Evolutionary conservation across 106 monocot species (phyloP).

Genomic region (Agapanthus africanus): DNA sequence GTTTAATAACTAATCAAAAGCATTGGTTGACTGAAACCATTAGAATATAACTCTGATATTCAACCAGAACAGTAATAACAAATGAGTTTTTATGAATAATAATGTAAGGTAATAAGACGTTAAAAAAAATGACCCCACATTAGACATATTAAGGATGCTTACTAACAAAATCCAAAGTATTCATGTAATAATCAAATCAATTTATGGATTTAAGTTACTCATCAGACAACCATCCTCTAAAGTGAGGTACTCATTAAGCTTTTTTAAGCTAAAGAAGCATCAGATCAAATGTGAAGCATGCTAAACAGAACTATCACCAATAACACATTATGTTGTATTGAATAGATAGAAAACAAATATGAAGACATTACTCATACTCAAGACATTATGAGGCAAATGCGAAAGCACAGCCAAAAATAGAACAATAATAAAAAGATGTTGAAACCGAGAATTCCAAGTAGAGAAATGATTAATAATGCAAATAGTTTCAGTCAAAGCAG

Average conservation of each 20-base stretch:
- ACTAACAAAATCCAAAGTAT: too few relatives aligned
- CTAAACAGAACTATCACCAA: too few relatives aligned
- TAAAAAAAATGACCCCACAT: background rate
- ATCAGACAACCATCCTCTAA: too few relatives aligned
- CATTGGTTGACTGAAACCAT: background rate
- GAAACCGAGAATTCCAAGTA: too few relatives aligned
- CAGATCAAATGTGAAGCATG: too few relatives aligned
- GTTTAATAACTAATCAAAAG: slow-evolving; percentile 3
- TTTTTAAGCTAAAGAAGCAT: too few relatives aligned
- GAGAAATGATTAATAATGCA: background rate
- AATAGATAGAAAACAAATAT: too few relatives aligned
- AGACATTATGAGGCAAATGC: background rate
- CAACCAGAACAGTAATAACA: background rate
- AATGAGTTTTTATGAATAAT: too few relatives aligned
- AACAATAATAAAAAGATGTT: background rate
- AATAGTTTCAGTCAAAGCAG: background rate
- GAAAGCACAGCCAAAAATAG: background rate
- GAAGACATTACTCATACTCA: too few relatives aligned
- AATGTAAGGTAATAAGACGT: background rate
- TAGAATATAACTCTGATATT: background rate
- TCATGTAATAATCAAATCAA: too few relatives aligned
- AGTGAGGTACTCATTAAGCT: too few relatives aligned
- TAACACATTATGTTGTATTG: too few relatives aligned
- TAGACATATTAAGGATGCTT: background rate
- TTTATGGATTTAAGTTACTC: background rate